These are phyloP conservation scores for Tuber microsphaerosporum DNA, from an alignment of 495 filamentous ascomycete genomes.

Conservation along the genomic window DNA sequence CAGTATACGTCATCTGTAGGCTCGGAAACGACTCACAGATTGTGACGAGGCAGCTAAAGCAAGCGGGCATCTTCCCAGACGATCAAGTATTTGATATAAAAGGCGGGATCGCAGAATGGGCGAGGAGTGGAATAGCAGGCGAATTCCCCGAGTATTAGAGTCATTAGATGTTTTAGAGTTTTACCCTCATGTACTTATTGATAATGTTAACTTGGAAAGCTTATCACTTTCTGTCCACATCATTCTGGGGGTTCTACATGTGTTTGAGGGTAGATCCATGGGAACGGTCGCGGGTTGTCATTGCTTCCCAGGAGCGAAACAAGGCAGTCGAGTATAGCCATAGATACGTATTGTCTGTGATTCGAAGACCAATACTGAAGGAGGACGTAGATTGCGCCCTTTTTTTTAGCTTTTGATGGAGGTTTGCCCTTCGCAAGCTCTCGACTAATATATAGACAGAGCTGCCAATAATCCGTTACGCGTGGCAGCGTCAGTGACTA, in stretches of 20 bases:
- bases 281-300: background rate
- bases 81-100: constrained; percentile 67
- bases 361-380: background rate
- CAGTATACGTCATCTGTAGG: constrained; percentile 73
- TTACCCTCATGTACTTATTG: background rate
- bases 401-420: background rate
- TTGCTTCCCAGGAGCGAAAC: background rate
- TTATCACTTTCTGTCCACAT: background rate
- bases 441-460: background rate
- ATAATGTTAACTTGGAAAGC: background rate
- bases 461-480: background rate
- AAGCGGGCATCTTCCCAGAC: constrained; percentile 54
- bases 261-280: background rate
- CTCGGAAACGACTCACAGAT: constrained; percentile 86
- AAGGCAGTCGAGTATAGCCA: background rate
- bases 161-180: background rate
- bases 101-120: constrained; percentile 79
- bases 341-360: background rate
- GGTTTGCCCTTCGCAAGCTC: background rate
- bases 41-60: constrained; percentile 62
- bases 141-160: constrained; percentile 59
- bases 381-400: background rate
- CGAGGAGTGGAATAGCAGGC: constrained; percentile 61
- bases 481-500: background rate
- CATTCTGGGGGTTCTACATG: background rate